A percentile compares a stretch with the other conserved stretches of the same genome.
phyloP scores from a whole-genome alignment of 192 early-diverging fungal genomes.

The Umbelopsis isabellina region DNA sequence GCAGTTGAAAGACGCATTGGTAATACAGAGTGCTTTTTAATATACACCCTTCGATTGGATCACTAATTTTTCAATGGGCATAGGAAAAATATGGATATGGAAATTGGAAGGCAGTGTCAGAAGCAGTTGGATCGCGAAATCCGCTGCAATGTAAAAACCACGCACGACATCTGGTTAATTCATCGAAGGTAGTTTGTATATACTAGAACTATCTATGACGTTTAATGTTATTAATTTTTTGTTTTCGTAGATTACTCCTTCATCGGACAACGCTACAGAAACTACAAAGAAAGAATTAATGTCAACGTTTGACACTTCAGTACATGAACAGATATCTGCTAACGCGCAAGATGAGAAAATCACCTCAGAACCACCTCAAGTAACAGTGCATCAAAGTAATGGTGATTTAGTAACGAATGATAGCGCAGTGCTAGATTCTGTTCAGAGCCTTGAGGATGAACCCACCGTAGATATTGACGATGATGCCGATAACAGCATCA shows the following conservation, averaged over 20 bases:
- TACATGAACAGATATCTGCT: too few species aligned
- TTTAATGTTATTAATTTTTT: neutral
- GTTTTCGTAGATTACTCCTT: neutral
- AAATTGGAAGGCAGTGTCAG: conserved; percentile 59
- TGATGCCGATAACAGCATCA: too few species aligned
- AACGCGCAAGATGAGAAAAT: too few species aligned
- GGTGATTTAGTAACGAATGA: too few species aligned
- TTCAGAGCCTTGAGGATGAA: too few species aligned
- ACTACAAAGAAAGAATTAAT: too few species aligned
- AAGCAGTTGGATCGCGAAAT: conserved; percentile 54
- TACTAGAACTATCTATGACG: neutral
- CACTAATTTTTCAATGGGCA: neutral
- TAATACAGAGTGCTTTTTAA: conserved; percentile 27
- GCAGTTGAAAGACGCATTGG: conserved; percentile 53
- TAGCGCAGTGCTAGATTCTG: too few species aligned
- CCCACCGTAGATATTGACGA: too few species aligned
- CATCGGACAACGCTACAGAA: neutral
- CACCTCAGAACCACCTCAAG: too few species aligned
- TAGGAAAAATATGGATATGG: conserved; percentile 55
- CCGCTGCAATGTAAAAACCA: conserved; percentile 67
- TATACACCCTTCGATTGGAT: neutral
- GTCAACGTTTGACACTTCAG: too few species aligned
- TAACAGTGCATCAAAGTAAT: too few species aligned
- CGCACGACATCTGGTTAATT: conserved; percentile 56
- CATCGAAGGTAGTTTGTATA: conserved; percentile 35